A percentile compares a stretch with the other conserved stretches of the same genome.
Conservation (phyloP, 129 eudicot species). For the Chrysanthemum makinoi region DNA sequence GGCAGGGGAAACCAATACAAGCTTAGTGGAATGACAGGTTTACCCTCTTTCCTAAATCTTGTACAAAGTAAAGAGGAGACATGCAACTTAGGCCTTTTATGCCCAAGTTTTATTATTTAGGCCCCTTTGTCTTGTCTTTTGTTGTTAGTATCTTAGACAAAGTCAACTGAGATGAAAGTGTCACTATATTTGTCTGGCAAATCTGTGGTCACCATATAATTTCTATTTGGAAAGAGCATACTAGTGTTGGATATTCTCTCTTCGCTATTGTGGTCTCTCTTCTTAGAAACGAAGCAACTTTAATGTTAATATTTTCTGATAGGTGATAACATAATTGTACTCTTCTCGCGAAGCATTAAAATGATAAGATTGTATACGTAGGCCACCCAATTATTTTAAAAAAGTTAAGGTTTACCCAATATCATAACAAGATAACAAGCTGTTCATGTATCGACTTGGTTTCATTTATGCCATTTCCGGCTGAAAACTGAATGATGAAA, state of each 20-base stretch:
- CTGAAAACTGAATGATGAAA: too few relatives aligned
- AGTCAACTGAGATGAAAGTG: neutral
- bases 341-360: too few relatives aligned
- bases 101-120: neutral
- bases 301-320: too few relatives aligned
- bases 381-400: too few relatives aligned
- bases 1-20: constrained; percentile 30
- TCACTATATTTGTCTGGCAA: constrained; percentile 6
- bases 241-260: neutral
- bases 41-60: constrained; percentile 5
- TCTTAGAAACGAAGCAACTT: too few relatives aligned
- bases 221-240: neutral
- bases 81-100: neutral
- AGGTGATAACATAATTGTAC: too few relatives aligned
- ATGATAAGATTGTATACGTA: too few relatives aligned
- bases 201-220: neutral
- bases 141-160: constrained; percentile 4
- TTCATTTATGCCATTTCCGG: too few relatives aligned
- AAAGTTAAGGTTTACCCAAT: too few relatives aligned
- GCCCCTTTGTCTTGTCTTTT: neutral
- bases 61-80: constrained; percentile 26
- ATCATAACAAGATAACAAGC: too few relatives aligned
- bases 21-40: constrained; percentile 30
- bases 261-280: neutral
- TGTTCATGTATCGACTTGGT: too few relatives aligned